These are phyloP conservation scores for Solanum clarkiae DNA, from an alignment of 257 asterid species.

Conservation along the genomic window DNA sequence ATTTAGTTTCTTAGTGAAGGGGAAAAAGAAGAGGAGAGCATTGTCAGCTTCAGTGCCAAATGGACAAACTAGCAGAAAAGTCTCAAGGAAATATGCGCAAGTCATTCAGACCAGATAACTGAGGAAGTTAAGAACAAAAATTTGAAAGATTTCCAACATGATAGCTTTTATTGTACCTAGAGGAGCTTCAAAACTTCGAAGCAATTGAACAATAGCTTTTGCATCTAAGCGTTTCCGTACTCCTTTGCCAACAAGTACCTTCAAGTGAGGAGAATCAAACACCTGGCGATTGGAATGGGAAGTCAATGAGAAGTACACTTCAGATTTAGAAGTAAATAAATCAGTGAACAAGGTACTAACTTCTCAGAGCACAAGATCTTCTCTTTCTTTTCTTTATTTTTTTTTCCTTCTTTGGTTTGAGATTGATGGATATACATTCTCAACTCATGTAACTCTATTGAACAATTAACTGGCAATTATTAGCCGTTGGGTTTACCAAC, in stretches of 20 bases:
- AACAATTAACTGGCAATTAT: background rate
- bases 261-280: slow-evolving; percentile 66
- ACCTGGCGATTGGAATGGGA: slow-evolving; percentile 25
- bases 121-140: background rate
- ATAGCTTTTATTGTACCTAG: slow-evolving; percentile 24
- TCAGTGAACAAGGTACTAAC: background rate
- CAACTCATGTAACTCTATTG: background rate
- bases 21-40: background rate
- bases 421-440: background rate
- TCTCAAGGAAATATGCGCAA: background rate
- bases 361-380: background rate
- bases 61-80: background rate
- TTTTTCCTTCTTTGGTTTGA: background rate
- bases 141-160: background rate
- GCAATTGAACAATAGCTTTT: slow-evolving; percentile 60
- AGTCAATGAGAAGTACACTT: background rate
- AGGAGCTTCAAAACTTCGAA: slow-evolving; percentile 66
- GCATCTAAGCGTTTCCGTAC: slow-evolving; percentile 59
- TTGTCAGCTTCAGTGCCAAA: background rate
- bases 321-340: background rate
- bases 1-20: background rate
- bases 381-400: background rate
- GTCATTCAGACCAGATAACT: background rate
- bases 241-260: slow-evolving; percentile 50
- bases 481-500: background rate